Evolutionary conservation across 139 green algal genomes (phyloP).

Genomic region (Trebouxia sp.): DNA sequence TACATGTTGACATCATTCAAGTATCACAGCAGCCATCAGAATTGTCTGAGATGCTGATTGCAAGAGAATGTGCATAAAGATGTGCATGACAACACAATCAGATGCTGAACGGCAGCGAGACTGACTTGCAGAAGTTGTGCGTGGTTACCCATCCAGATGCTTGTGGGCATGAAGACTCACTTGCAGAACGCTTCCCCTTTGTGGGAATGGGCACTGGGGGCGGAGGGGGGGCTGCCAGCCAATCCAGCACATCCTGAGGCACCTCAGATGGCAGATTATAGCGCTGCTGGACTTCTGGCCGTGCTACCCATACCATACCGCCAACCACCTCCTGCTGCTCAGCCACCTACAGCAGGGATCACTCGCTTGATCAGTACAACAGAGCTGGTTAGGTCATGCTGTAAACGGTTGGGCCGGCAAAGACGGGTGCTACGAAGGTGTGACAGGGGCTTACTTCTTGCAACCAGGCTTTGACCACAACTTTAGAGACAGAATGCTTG

Average conservation of each 20-base stretch:
- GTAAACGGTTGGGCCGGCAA: no score
- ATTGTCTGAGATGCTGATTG: no score
- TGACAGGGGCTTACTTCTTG: constrained; percentile 1
- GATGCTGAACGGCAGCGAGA: no score
- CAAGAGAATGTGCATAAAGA: no score
- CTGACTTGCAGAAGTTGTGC: no score
- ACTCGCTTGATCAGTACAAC: constrained; percentile 13
- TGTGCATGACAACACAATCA: no score
- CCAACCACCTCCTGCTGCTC: constrained; percentile 17
- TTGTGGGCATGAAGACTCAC: no score
- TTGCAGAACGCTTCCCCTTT: constrained; percentile 8
- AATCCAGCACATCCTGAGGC: not conserved
- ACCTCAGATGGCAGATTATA: constrained; percentile 2
- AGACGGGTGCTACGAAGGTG: no score
- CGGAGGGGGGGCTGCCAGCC: not conserved
- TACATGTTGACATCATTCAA: no score
- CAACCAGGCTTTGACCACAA: constrained; percentile 16
- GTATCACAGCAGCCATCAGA: no score
- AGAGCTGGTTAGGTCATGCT: not conserved
- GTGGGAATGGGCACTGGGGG: constrained; percentile 3
- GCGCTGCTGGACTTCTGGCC: constrained; percentile 3
- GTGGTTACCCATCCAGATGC: no score
- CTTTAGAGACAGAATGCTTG: constrained; percentile 20
- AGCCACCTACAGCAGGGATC: constrained; percentile 4
- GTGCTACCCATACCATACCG: not conserved